phyloP scores from a whole-genome alignment of 164 flowering plant species.

The Nelumbo lutea region DNA sequence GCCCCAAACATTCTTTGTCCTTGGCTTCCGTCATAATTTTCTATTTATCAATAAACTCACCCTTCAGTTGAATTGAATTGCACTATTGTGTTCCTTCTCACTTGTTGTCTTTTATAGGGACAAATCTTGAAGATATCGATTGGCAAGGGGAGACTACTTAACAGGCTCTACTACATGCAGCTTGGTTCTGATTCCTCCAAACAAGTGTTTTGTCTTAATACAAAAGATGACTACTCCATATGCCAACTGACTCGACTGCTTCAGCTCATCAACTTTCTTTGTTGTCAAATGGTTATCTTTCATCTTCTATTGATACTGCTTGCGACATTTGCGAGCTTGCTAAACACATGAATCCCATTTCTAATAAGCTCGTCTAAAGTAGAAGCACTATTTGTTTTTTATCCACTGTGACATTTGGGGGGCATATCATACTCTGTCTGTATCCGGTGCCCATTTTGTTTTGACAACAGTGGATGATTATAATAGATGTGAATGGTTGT shows the following conservation, averaged over 20 bases:
- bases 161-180: background rate
- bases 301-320: no score
- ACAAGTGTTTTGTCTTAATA: no score
- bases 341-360: background rate
- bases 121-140: slow-evolving; percentile 8
- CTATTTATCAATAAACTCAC: slow-evolving; percentile 8
- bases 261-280: background rate
- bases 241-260: background rate
- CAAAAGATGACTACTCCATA: no score
- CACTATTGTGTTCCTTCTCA: slow-evolving; percentile 1
- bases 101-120: slow-evolving; percentile 7
- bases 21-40: background rate
- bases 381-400: background rate
- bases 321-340: background rate
- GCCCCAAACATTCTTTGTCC: background rate
- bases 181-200: no score
- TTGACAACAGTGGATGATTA: background rate
- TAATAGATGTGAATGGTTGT: background rate
- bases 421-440: background rate
- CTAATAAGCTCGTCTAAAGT: background rate
- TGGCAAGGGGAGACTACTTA: background rate
- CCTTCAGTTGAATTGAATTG: slow-evolving; percentile 2
- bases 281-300: background rate
- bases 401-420: background rate
- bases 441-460: background rate